A percentile compares a stretch with the other conserved stretches of the same genome.
Conservation (phyloP, 805 yeast species). For the Sugiyamaella floridensis region DNA sequence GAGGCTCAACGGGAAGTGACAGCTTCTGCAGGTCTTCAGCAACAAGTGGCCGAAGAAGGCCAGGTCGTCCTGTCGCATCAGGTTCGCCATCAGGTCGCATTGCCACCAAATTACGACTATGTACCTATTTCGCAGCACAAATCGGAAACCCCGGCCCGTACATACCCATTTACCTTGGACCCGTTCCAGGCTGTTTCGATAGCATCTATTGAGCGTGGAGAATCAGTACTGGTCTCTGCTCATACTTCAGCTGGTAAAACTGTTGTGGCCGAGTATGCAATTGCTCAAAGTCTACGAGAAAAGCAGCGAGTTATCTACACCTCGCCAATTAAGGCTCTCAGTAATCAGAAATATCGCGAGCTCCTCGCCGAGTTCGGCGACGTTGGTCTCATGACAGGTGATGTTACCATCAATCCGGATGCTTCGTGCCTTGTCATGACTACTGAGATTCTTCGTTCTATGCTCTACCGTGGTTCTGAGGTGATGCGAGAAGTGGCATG, state of each 20-base stretch:
- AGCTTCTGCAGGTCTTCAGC: conserved; percentile 67
- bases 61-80: conserved; percentile 77
- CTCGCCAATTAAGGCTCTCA: conserved; percentile 89
- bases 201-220: conserved; percentile 90
- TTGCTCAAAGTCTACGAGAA: conserved; percentile 86
- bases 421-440: conserved; percentile 99
- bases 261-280: conserved; percentile 94
- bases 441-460: conserved; percentile 92
- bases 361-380: conserved; percentile 89
- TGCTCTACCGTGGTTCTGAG: conserved; percentile 96
- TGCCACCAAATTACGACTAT: conserved; percentile 87
- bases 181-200: conserved; percentile 97
- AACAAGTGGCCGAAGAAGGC: conserved; percentile 32
- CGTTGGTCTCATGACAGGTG: conserved; percentile 98
- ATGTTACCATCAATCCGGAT: conserved; percentile 95
- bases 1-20: conserved; percentile 85
- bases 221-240: conserved; percentile 93
- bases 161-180: conserved; percentile 87
- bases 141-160: conserved; percentile 70
- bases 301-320: conserved; percentile 93
- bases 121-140: conserved; percentile 83
- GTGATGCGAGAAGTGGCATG: conserved; percentile 98
- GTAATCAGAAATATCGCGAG: conserved; percentile 92
- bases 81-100: conserved; percentile 95
- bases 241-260: conserved; percentile 98